Conservation (phyloP, 2,329 filamentous ascomycete genomes). For the Diaporthe destruens region DNA sequence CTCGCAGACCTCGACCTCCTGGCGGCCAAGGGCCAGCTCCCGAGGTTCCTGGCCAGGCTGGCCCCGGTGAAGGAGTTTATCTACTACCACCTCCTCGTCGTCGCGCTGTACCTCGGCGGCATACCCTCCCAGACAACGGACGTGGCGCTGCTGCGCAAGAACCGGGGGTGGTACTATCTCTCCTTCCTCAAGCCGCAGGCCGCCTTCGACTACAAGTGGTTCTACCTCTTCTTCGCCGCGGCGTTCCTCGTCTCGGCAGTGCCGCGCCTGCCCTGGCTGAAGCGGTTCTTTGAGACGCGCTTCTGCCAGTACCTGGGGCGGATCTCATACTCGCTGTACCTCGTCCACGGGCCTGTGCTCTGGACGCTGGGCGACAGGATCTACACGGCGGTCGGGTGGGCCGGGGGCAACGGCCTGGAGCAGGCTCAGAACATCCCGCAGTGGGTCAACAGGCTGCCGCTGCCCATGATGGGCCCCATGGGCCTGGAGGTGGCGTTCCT, state of each 20-base stretch:
- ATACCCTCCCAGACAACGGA: constrained; percentile 66
- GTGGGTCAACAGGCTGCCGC: constrained; percentile 68
- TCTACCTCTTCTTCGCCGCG: constrained; percentile 74
- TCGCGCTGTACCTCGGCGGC: constrained; percentile 70
- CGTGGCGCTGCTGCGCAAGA: constrained; percentile 62
- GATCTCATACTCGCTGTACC: constrained; percentile 73
- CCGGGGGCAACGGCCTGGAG: constrained; percentile 58
- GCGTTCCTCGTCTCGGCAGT: constrained; percentile 67
- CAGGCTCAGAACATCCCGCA: constrained; percentile 64
- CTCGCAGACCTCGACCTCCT: constrained; percentile 72
- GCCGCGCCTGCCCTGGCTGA: constrained; percentile 69
- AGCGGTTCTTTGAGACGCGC: constrained; percentile 68
- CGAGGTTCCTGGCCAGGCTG: constrained; percentile 59
- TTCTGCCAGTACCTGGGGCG: constrained; percentile 73
- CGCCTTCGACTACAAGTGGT: constrained; percentile 76
- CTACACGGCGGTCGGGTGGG: constrained; percentile 72
- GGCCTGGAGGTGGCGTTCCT: constrained; percentile 73
- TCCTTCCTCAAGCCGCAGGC: constrained; percentile 74
- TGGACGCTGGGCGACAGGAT: constrained; percentile 72
- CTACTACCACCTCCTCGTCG: constrained; percentile 63
- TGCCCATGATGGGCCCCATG: constrained; percentile 68
- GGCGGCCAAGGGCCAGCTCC: constrained; percentile 61
- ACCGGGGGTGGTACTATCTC: constrained; percentile 71
- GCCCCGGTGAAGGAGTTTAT: constrained; percentile 63
- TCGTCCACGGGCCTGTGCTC: constrained; percentile 73